Base-by-base conservation (phyloP, 495 filamentous ascomycete genomes). In the Xylaria nigripes region DNA sequence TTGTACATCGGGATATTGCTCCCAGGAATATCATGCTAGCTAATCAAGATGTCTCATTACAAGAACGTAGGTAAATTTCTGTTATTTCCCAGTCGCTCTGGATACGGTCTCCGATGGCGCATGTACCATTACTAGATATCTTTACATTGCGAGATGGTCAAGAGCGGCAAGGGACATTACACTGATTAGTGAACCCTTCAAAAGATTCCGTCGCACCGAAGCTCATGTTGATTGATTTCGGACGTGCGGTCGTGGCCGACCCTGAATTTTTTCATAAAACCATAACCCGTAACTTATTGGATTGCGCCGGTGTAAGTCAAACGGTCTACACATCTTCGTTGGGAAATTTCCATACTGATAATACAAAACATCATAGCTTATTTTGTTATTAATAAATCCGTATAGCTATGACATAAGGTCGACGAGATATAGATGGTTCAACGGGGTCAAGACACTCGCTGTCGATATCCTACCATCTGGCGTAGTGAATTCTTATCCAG, bases 161-260 rank as follows among this genome's bases (percentile, higher is more conserved):
- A 21, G 13, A 13, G 3, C 3, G 40, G 22, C 23, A 22, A 27
- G n/a, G 15, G 4, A 4, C 13, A 25, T 25, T 13, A 25, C 21
- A 7, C 38, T 50, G 15, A 50, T 16, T 0, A 2, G 0, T 24
- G 13, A 27, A 36, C 15, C 3, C 1, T 13, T 36, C n/a, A 24
- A 36, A 2, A 53, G 51, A 53, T 24, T 19, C 13, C 16, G 2
- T 53, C 21, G n/a, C 16, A 1, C 42, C 51, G 1, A 25, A 12
- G 13, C n/a, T 53, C 5, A 53, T 46, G 23, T 43, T 29, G 6
- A 53, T 53, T 21, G 51, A 53, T 21, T 53, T 23, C 32, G 51
- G 51, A 24, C 4, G 43, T 0, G 19, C 23, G 3, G 13, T 15
- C 5, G 8, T 27, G 2, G 7, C 0, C 16, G 2, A 21, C 9